Conservation (phyloP, 352 stramenopile genomes). For the Globisporangium cystogenes region DNA sequence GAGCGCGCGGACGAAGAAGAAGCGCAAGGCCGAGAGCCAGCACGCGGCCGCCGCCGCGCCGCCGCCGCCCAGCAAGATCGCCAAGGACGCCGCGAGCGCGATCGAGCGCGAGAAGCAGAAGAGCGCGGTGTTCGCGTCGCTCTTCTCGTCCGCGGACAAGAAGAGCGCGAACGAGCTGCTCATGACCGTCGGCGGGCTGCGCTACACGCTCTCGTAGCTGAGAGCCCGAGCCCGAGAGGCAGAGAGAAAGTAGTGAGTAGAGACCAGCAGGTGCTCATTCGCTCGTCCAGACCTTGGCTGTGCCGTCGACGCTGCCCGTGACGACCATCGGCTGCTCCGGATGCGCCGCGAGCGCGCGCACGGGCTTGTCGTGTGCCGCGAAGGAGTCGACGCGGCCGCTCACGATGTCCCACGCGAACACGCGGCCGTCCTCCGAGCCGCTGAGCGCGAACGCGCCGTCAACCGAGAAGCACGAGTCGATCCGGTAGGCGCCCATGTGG, state of each 20-base stretch:
- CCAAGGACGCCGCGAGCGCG: conserved; percentile 42
- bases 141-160: conserved; percentile 75
- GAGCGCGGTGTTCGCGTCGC: conserved; percentile 75
- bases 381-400: conserved; percentile 31
- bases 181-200: conserved; percentile 80
- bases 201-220: conserved; percentile 75
- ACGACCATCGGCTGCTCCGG: conserved; percentile 61
- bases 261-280: conserved; percentile 1
- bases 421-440: conserved; percentile 67
- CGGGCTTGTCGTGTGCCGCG: conserved; percentile 47
- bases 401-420: conserved; percentile 67
- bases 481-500: conserved; percentile 56
- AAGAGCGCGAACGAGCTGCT: conserved; percentile 75
- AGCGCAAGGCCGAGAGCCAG: conserved; percentile 25
- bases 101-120: conserved; percentile 68
- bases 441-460: conserved; percentile 66
- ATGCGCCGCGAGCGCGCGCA: conserved; percentile 60
- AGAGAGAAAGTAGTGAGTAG: too few species aligned
- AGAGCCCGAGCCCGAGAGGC: too few species aligned
- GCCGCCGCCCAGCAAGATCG: conserved; percentile 34
- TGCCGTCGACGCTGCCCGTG: conserved; percentile 55
- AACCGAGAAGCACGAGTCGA: conserved; percentile 58
- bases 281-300: conserved; percentile 63
- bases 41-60: conserved; percentile 10
- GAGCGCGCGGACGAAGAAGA: conserved; percentile 25